Evolutionary conservation across 1,284 basidiomycete species (phyloP), one percentile per base, ranked within the genome.

Genomic region (Rhodotorula sp.): DNA sequence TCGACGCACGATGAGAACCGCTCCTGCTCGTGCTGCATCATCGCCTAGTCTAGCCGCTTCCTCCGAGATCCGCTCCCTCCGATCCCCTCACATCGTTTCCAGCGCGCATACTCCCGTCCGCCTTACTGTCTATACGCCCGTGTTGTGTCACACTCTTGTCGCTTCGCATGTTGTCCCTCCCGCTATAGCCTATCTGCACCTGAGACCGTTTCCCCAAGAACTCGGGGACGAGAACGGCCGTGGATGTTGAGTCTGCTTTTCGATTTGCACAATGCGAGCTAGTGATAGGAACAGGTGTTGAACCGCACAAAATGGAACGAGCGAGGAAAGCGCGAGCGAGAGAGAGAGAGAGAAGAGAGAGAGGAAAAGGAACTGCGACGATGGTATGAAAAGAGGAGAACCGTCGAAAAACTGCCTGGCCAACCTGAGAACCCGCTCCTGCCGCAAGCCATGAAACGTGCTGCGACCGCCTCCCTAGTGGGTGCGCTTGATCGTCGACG

Each of bases 401-500:
- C 54, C 20, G 44, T n/a, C 46, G 10, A 10, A 20, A 46, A 4
- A n/a, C 52, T 36, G 27, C 46, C 15, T 24, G 44, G 34, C 9
- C 17, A 17, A 30, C 17, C 22, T 11, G 29, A 30, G n/a, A n/a
- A n/a, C n/a, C n/a, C n/a, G n/a, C n/a, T n/a, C n/a, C n/a, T n/a
- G n/a, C n/a, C n/a, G n/a, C n/a, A n/a, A n/a, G n/a, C n/a, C n/a
- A n/a, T n/a, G n/a, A n/a, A n/a, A n/a, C 30, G 20, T 44, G 39
- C 19, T 15, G 19, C 1, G 29, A 20, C 17, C 13, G n/a, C n/a
- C n/a, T n/a, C n/a, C 20, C 34, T 61, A 66, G 59, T 73, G 59
- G 44, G 65, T 24, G 51, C 59, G 62, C 71, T 75, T 75, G 74
- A 75, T 75, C 22, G 63, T 32, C 30, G 68, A 55, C 39, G 71